Base-by-base conservation (phyloP, 2,329 filamentous ascomycete species). In the Pezicula rhizophila region DNA sequence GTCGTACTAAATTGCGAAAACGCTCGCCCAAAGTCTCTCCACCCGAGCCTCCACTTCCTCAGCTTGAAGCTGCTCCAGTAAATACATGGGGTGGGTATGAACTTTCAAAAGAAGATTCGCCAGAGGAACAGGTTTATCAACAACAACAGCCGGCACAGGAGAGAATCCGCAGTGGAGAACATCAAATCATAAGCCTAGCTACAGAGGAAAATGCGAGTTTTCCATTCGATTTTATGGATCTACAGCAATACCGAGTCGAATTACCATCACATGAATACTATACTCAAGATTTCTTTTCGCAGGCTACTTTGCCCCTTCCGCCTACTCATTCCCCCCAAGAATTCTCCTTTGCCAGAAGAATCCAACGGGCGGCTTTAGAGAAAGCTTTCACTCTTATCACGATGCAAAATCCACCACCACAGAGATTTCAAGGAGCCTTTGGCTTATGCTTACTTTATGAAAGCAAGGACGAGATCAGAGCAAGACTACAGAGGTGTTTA, bases 371-470 rank as follows among this genome's bases (percentile, higher is more conserved):
- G 46, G 74, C 80, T 2, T 57, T 83, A 1, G 87, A 95, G 65
- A 67, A 73, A 23, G 86, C 76, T 1, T 78, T 82, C 49, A 67
- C 71, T 2, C 66, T 91, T 1, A 71, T 87, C 2, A 68, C 63
- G 12, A 71, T 73, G 62, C 60, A 68, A 2, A 67, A 73, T 74
- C 78, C 42, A 7, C 41, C 47, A 10, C 71, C 73, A 2, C 63
- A 69, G 2, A 65, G 65, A 1, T 71, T 82, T 48, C 67, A 71
- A n/a, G 73, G 75, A 31, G 74, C 82, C 1, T 91, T 90, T 63
- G 83, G 80, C 33, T 85, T 89, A 49, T 82, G 80, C n/a, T 68
- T 85, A 15, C 74, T 82, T 23, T 83, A 84, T 52, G 75, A 82
- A 58, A 66, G 69, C 1, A 66, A 66, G 4, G 74, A 77, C 4